Base-by-base conservation (phyloP, 2,329 filamentous ascomycete species). In the Pseudocercospora ulei region DNA sequence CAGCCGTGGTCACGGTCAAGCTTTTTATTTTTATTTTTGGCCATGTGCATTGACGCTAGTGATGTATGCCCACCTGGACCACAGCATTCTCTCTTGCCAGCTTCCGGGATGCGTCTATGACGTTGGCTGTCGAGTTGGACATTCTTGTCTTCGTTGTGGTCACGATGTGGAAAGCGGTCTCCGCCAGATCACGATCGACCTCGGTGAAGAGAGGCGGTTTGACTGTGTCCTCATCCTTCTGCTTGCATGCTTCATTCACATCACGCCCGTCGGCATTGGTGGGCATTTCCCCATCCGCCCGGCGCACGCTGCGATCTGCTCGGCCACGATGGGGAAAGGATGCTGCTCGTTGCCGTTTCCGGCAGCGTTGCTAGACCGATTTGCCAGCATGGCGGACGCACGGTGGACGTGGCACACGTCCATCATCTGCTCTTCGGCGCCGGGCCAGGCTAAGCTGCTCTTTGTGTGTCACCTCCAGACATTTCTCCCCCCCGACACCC, bases 31-130 rank as follows among this genome's bases (percentile, higher is more conserved):
- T n/a, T n/a, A n/a, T n/a, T n/a, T 34, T 27, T 17, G 12, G 12
- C 22, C 33, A 27, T 36, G 33, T 27, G 33, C n/a, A 23, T 36
- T 36, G 33, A 26, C 33, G 33, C 22, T 18, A 25, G n/a, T n/a
- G n/a, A n/a, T n/a, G n/a, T n/a, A n/a, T n/a, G n/a, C n/a, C n/a
- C n/a, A n/a, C n/a, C n/a, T n/a, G n/a, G n/a, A n/a, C n/a, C n/a
- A n/a, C n/a, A n/a, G n/a, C n/a, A n/a, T n/a, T n/a, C n/a, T n/a
- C n/a, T n/a, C n/a, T n/a, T n/a, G n/a, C n/a, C n/a, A n/a, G n/a
- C n/a, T n/a, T n/a, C n/a, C n/a, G n/a, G n/a, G n/a, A n/a, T n/a
- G n/a, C n/a, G n/a, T n/a, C n/a, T n/a, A n/a, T n/a, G n/a, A n/a
- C n/a, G n/a, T n/a, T n/a, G n/a, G n/a, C n/a, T n/a, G n/a, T n/a